Evolutionary conservation across 2,329 filamentous ascomycete genomes (phyloP).

Genomic region (Xylogone sp.): DNA sequence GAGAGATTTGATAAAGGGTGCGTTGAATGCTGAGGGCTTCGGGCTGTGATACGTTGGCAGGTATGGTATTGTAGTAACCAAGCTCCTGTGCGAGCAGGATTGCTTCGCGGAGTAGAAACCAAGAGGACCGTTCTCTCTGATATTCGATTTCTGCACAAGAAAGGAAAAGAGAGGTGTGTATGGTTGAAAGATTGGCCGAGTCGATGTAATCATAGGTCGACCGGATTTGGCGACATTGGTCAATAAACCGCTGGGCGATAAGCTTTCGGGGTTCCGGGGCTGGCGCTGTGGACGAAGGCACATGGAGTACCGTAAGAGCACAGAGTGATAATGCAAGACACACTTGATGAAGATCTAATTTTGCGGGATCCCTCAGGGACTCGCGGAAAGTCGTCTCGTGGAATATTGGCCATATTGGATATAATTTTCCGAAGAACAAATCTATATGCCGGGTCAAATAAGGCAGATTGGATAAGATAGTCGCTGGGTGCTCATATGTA

Average conservation of each 20-base stretch:
- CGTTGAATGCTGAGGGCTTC: constrained; percentile 42
- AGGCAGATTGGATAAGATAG: constrained; percentile 2
- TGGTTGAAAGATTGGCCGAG: constrained; percentile 1
- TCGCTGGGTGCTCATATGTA: neutral
- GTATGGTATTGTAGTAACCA: constrained; percentile 36
- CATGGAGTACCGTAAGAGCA: constrained; percentile 2
- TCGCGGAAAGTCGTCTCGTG: constrained; percentile 2
- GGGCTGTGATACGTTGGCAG: constrained; percentile 26
- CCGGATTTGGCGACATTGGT: constrained; percentile 4
- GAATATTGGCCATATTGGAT: constrained; percentile 8
- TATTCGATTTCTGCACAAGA: constrained; percentile 6
- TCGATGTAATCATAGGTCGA: constrained; percentile 4
- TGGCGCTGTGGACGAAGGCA: neutral
- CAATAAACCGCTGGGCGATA: constrained; percentile 3
- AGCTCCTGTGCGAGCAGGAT: constrained; percentile 42
- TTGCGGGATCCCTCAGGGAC: constrained; percentile 1
- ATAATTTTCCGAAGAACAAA: constrained; percentile 4
- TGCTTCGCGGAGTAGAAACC: constrained; percentile 39
- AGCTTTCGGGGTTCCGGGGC: constrained; percentile 1
- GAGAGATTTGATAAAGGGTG: constrained; percentile 52
- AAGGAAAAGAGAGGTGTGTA: constrained; percentile 6
- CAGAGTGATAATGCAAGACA: constrained; percentile 5
- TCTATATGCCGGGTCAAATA: constrained; percentile 2
- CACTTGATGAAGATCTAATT: constrained; percentile 1
- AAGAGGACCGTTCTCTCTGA: constrained; percentile 3